Evolutionary conservation across 139 green algal species (phyloP), one percentile per base, ranked within the genome.

Genomic region (Pedinophyceae sp.): DNA sequence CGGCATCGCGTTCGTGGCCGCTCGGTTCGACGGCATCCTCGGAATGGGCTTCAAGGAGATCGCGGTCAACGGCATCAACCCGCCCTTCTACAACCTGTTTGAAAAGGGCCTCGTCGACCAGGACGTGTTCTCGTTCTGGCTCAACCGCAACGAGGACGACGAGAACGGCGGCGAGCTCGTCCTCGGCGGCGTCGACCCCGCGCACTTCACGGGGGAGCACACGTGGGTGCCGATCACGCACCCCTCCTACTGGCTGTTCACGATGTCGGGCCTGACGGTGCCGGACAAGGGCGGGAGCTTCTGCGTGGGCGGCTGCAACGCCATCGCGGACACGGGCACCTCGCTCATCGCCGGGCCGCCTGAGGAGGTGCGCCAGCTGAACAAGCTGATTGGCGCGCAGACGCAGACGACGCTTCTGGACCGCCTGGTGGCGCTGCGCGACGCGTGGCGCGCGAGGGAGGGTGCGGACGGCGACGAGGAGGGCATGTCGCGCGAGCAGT

Each of bases 1-100:
- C 3, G 81, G 82, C 34, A 64, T 98, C 13, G 73, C 89, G 10
- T 99, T 99, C 65, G 72, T 98, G 40, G 77, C 82, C 7, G 87
- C 85, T 38, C 88, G 89, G 60, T 99, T 99, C 65, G 92, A 99
- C 57, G 92, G 92, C 51, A 96, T 99, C 62, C 64, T 99, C 66
- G 92, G 92, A 30, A 73, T 99, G 67, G 92, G 74, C 25, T 98
- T 89, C 67, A 77, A 87, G 4, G 69, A 84, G 48, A 99, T 99
- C 34, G 59, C 83, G 6, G 86, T 98, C 0, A 57, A 75, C 41
- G 56, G 73, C 29, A 81, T 84, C 5, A 58, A 49, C 2, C 92
- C 92, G 1, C 79, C 82, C 18, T 95, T 97, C 67, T 78, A 89
- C 48, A 89, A 87, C 49, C 79, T 88, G 58, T 25, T 95, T 3